phyloP scores from a whole-genome alignment of 163 green algal genomes.

The Smithsoniella earleae region DNA sequence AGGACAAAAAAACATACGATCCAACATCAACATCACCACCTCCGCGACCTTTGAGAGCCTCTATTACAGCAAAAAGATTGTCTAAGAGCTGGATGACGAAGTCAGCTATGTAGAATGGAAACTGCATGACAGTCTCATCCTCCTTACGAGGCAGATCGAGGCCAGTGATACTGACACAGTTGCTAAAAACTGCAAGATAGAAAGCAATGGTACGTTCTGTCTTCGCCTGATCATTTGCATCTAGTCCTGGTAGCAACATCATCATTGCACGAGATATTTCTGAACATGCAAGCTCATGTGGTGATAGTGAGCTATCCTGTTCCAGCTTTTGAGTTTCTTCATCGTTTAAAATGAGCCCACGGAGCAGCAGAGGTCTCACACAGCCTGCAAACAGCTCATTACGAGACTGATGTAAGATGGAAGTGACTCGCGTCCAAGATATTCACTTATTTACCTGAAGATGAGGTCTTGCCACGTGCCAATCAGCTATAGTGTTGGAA shows the following conservation, averaged over 20 bases:
- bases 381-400: slow-evolving; percentile 42
- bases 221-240: slow-evolving; percentile 91
- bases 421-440: too few species aligned
- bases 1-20: too few species aligned
- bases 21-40: not conserved
- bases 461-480: too few species aligned
- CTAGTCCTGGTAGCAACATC: slow-evolving; percentile 74
- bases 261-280: slow-evolving; percentile 67
- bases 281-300: slow-evolving; percentile 22
- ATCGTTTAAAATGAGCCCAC: not conserved
- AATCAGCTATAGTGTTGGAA: too few species aligned
- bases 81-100: slow-evolving; percentile 13
- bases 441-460: too few species aligned
- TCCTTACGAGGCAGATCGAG: not conserved
- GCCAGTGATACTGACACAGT: not conserved
- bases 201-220: slow-evolving; percentile 69
- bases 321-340: not conserved
- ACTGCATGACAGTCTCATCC: not conserved
- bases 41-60: not conserved
- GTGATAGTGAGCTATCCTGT: slow-evolving; percentile 4
- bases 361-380: slow-evolving; percentile 68
- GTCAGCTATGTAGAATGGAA: slow-evolving; percentile 18
- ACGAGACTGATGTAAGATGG: too few species aligned
- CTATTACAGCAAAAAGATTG: slow-evolving; percentile 12
- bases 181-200: slow-evolving; percentile 52